These are phyloP conservation scores for Talaromyces islandicus DNA, from an alignment of 2,329 filamentous ascomycete species.

Conservation along the genomic window DNA sequence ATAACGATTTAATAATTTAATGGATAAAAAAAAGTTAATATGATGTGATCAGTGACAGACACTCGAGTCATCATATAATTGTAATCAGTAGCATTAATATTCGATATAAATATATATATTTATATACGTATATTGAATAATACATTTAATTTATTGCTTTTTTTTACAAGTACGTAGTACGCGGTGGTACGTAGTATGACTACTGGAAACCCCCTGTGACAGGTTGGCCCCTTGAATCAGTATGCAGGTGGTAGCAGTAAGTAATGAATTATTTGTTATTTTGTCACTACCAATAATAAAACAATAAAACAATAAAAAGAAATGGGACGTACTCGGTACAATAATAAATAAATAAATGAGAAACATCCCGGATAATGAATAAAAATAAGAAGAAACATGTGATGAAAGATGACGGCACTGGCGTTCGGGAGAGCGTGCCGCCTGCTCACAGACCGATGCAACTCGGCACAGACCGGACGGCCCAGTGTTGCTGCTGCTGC, in stretches of 20 bases:
- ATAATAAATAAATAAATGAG: no score
- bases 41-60: not conserved
- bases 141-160: not conserved
- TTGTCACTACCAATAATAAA: no score
- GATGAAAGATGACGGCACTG: not conserved
- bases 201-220: no score
- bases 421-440: not conserved
- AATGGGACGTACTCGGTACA: no score
- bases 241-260: not conserved
- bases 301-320: no score
- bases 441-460: conserved; percentile 1
- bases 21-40: not conserved
- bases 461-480: not conserved
- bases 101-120: not conserved
- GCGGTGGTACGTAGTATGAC: no score
- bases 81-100: not conserved
- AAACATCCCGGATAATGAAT: no score
- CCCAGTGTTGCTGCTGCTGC: not conserved
- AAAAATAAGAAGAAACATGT: not conserved
- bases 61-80: not conserved
- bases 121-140: no score
- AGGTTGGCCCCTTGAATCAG: not conserved
- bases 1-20: no score
- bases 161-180: no score
- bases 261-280: not conserved